Conservation (phyloP, 2,329 filamentous ascomycete genomes). For the Sclerotiophoma versabilis region DNA sequence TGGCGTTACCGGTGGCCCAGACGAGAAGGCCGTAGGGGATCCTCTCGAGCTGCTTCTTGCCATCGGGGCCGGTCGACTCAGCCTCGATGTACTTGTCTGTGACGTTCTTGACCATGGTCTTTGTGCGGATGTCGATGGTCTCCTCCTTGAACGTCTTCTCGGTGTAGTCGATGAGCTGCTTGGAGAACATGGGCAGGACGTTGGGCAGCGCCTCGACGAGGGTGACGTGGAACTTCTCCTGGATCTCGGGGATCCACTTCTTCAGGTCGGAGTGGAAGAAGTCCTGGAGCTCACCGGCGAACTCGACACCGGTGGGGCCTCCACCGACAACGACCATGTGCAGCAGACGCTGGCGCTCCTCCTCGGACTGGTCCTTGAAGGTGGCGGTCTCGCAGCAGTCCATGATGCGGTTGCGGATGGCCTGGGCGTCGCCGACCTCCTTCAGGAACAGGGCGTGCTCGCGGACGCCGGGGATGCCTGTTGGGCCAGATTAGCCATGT, state of each 20-base stretch:
- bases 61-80: constrained; percentile 80
- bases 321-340: constrained; percentile 92
- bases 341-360: constrained; percentile 90
- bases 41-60: constrained; percentile 78
- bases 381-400: constrained; percentile 98
- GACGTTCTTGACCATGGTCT: constrained; percentile 99
- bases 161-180: constrained; percentile 98
- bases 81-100: constrained; percentile 93
- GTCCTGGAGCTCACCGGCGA: constrained; percentile 96
- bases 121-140: constrained; percentile 95
- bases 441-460: constrained; percentile 98
- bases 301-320: constrained; percentile 96
- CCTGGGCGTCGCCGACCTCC: constrained; percentile 95
- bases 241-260: constrained; percentile 97
- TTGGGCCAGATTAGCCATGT: constrained; percentile 23
- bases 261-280: constrained; percentile 98
- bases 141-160: constrained; percentile 99
- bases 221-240: constrained; percentile 94
- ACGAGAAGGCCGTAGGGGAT: constrained; percentile 96
- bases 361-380: constrained; percentile 91
- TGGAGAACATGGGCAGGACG: constrained; percentile 97
- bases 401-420: constrained; percentile 98
- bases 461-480: constrained; percentile 86
- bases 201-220: constrained; percentile 97
- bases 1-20: constrained; percentile 96